Base-by-base conservation (phyloP, 148 eudicot genomes). In the Salicornia ramosissima region DNA sequence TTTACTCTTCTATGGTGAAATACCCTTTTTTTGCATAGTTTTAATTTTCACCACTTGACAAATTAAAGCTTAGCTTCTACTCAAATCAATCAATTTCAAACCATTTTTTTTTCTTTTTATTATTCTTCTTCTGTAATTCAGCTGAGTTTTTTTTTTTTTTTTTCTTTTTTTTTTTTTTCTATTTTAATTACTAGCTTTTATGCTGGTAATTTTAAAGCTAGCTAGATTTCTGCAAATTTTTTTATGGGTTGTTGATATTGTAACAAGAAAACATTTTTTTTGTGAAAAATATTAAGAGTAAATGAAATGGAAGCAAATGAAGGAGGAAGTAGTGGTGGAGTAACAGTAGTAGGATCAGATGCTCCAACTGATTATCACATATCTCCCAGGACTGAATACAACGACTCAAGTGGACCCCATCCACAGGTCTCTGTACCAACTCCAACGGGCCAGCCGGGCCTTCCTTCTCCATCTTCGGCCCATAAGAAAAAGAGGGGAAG, bases 331-430 rank as follows among this genome's bases (percentile, higher is more conserved):
- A 75, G 81, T 36, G 91, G 63, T 81, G 97, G 85, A 67, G 92
- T 92, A 30, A 92, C 96, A 72, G 97, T 90, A 75, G 87, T 93
- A 71, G 85, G 82, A 81, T 88, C 96, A 75, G 98, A 94, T 78
- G 96, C 98, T 70, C 97, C 95, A 11, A 88, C 96, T 9, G 87
- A 84, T 30, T 90, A 88, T 77, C 89, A 88, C 25, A 78, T 90
- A 75, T 87, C 96, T 40, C 89, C 90, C 2, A 81, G 90, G 74
- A 66, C 76, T 45, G 92, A 87, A 3, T 16, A 25, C 24, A 51
- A 53, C 53, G 47, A 25, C 18, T 10, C 60, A 11, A 24, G 24
- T 55, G 72, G 60, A n/a, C 16, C 72, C 45, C 57, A n/a, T n/a
- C n/a, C n/a, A n/a, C n/a, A 10, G 15, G 29, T 64, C 39, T 57